phyloP scores from a whole-genome alignment of 1,284 basidiomycete species.

The Wolfiporia cocos region DNA sequence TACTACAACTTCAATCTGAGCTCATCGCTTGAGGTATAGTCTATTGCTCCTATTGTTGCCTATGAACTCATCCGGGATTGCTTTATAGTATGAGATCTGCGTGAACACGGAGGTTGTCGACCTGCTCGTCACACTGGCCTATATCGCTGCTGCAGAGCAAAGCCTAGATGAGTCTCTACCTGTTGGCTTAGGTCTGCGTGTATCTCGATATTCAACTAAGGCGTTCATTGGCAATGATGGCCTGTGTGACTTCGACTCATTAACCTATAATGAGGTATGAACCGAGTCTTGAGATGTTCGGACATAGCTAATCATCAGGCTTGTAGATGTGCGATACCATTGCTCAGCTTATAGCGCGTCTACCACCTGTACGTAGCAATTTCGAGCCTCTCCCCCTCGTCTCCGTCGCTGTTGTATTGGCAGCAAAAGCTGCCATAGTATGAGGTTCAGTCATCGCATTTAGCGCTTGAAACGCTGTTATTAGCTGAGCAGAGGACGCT shows the following conservation, averaged over 20 bases:
- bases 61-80: not conserved
- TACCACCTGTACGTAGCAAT: conserved; percentile 38
- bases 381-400: not conserved
- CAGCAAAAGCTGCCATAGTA: not conserved
- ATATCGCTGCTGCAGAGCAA: conserved; percentile 42
- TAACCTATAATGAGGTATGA: conserved; percentile 31
- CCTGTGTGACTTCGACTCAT: conserved; percentile 44
- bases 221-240: conserved; percentile 23
- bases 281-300: no score
- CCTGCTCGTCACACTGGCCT: conserved; percentile 55
- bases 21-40: conserved; percentile 54
- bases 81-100: conserved; percentile 51
- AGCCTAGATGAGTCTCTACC: conserved; percentile 51
- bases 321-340: conserved; percentile 41
- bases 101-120: conserved; percentile 53
- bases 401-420: no score
- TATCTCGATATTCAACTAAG: conserved; percentile 22
- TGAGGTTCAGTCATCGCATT: not conserved
- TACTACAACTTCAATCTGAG: conserved; percentile 57
- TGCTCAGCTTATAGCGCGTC: conserved; percentile 33
- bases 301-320: not conserved
- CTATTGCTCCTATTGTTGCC: not conserved
- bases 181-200: conserved; percentile 49
- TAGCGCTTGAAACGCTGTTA: not conserved
- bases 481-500: not conserved